These are phyloP conservation scores for Bipolaris victoriae DNA, from an alignment of 2,329 filamentous ascomycete genomes.

Conservation along the genomic window DNA sequence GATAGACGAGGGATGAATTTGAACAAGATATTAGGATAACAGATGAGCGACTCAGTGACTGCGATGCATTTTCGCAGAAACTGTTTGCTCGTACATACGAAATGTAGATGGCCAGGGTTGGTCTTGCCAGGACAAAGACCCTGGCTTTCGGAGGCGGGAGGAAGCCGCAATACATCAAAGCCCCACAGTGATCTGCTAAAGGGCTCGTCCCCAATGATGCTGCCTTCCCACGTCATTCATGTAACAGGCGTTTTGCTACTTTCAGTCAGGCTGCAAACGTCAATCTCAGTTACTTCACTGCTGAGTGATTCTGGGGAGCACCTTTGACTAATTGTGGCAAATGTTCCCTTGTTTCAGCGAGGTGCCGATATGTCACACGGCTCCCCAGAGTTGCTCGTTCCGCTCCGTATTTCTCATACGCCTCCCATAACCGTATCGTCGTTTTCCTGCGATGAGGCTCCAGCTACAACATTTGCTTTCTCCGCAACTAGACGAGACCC, in stretches of 20 bases:
- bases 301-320: not conserved
- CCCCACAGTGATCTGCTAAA: not conserved
- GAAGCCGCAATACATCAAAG: not conserved
- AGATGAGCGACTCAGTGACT: not conserved
- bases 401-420: conserved; percentile 11
- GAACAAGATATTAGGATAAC: not conserved
- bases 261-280: not conserved
- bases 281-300: not conserved
- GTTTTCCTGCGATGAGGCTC: not conserved
- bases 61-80: not conserved
- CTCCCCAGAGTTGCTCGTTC: not conserved
- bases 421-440: conserved; percentile 20
- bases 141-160: not conserved
- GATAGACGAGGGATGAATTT: not conserved
- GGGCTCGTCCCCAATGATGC: not conserved
- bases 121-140: not conserved
- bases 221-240: not conserved
- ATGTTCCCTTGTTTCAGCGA: not conserved
- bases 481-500: conserved; percentile 25
- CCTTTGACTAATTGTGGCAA: not conserved
- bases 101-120: not conserved
- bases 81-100: not conserved
- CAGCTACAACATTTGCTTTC: not conserved
- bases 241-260: not conserved
- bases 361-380: not conserved